These are phyloP conservation scores for Lipomyces chichibuensis DNA, from an alignment of 805 yeast genomes.

Conservation along the genomic window DNA sequence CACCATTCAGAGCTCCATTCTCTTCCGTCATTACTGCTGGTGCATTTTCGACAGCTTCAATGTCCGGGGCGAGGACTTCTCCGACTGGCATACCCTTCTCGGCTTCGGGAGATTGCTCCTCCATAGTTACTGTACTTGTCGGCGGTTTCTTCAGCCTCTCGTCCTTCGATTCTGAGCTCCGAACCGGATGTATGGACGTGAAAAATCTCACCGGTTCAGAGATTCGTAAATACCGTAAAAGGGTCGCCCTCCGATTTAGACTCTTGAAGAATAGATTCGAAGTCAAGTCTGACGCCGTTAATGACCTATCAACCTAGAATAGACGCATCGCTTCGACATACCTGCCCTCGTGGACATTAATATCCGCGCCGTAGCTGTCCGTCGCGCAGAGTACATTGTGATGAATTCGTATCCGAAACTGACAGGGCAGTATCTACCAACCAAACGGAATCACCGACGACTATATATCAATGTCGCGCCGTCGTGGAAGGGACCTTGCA, in stretches of 20 bases:
- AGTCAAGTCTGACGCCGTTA: conserved; percentile 9
- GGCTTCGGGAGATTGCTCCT: conserved; percentile 21
- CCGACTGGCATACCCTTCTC: conserved; percentile 36
- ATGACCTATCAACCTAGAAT: background rate
- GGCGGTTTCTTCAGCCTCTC: background rate
- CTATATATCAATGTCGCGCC: background rate
- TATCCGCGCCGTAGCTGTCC: conserved; percentile 12
- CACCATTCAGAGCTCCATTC: conserved; percentile 4
- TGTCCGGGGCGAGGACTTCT: conserved; percentile 33
- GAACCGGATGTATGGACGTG: background rate
- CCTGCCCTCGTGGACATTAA: background rate
- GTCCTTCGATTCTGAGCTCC: background rate
- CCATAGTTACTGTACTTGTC: background rate
- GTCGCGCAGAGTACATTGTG: conserved; percentile 12
- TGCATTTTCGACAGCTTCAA: conserved; percentile 24
- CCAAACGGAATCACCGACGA: background rate
- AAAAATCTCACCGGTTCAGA: background rate
- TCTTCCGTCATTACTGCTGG: conserved; percentile 32
- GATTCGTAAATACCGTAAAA: background rate
- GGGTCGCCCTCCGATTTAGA: background rate
- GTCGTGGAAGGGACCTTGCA: background rate
- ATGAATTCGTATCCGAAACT: background rate
- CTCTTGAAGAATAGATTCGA: background rate
- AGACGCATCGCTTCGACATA: conserved; percentile 4
- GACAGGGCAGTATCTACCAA: background rate